Percentiles rank a stretch among this genome's conserved stretches.
Conservation (phyloP, 345 rosid species). For the Durio zibethinus region DNA sequence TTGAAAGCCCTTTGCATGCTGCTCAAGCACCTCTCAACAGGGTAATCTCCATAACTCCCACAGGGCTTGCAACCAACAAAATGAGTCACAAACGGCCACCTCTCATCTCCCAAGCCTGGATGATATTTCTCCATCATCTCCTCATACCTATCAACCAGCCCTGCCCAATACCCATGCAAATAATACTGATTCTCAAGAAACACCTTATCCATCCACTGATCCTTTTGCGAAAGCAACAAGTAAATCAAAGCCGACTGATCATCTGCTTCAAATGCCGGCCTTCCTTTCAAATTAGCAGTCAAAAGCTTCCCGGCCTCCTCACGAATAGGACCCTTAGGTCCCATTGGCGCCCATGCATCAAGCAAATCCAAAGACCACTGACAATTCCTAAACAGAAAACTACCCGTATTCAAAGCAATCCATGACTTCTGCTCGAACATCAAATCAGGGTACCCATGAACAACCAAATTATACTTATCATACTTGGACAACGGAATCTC, state of each 20-base stretch:
- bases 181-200: slow-evolving; percentile 86
- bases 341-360: slow-evolving; percentile 96
- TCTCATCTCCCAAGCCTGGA: slow-evolving; percentile 89
- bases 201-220: slow-evolving; percentile 82
- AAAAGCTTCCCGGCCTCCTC: slow-evolving; percentile 90
- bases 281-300: slow-evolving; percentile 77
- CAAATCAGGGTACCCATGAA: slow-evolving; percentile 91
- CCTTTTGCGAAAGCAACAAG: slow-evolving; percentile 74
- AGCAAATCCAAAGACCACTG: slow-evolving; percentile 95
- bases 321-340: slow-evolving; percentile 78
- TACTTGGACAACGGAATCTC: slow-evolving; percentile 68
- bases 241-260: slow-evolving; percentile 95
- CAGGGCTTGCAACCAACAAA: slow-evolving; percentile 97
- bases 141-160: slow-evolving; percentile 87
- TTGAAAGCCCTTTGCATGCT: slow-evolving; percentile 97
- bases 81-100: slow-evolving; percentile 97
- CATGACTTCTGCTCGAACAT: slow-evolving; percentile 80
- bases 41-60: slow-evolving; percentile 95
- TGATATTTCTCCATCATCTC: slow-evolving; percentile 96
- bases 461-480: slow-evolving; percentile 65
- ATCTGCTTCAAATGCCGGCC: slow-evolving; percentile 89
- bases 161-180: slow-evolving; percentile 94
- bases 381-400: slow-evolving; percentile 86
- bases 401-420: slow-evolving; percentile 96
- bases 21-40: slow-evolving; percentile 76